phyloP scores from a whole-genome alignment of 2,329 filamentous ascomycete species.

The Pyrenophora teres region DNA sequence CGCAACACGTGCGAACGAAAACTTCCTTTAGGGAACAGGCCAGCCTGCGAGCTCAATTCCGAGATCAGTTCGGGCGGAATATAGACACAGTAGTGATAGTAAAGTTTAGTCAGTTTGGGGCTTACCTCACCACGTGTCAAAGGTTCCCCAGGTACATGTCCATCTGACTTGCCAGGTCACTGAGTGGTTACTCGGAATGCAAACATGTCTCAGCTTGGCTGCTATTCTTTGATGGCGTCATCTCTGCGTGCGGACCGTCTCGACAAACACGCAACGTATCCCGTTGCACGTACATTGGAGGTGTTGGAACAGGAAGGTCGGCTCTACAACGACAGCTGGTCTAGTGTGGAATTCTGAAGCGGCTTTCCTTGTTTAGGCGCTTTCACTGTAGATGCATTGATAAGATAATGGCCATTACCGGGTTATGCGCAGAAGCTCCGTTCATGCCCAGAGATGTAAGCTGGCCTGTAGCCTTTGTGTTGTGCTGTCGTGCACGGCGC shows the following conservation, averaged over 20 bases:
- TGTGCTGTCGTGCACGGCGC: neutral
- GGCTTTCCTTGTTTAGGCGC: neutral
- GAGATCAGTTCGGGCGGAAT: too few species aligned
- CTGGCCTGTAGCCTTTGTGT: neutral
- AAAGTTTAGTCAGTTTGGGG: conserved; percentile 21
- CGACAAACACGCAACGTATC: neutral
- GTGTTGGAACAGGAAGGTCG: conserved; percentile 7
- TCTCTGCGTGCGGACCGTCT: conserved; percentile 1
- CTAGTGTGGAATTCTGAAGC: neutral
- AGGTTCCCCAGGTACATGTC: conserved; percentile 24
- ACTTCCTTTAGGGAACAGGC: too few species aligned
- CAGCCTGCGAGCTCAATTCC: too few species aligned
- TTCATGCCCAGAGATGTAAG: neutral
- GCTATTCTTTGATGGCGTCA: conserved; percentile 6
- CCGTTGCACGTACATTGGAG: neutral
- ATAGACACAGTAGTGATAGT: neutral
- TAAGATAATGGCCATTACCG: conserved; percentile 7
- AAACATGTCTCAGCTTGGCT: conserved; percentile 35
- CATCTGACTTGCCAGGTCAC: conserved; percentile 37
- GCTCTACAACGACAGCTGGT: neutral
- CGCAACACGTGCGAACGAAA: too few species aligned
- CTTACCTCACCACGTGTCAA: conserved; percentile 44
- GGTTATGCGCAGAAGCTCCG: neutral
- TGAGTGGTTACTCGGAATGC: conserved; percentile 35
- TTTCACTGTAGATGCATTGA: conserved; percentile 4